Base-by-base conservation (phyloP, 768 basidiomycete genomes). In the Chalciporus sphaerocephalus region DNA sequence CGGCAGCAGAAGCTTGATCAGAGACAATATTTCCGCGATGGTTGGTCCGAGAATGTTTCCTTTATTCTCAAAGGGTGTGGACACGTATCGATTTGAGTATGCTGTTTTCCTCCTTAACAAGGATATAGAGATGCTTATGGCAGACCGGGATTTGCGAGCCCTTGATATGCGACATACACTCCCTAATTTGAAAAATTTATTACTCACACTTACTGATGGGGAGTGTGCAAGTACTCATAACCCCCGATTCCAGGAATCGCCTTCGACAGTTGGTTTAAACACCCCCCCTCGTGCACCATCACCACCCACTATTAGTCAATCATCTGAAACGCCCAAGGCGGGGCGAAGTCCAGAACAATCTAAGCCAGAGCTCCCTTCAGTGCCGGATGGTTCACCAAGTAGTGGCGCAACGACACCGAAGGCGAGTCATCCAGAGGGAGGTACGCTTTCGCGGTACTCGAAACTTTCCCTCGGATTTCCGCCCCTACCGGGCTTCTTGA, bases 11-110 rank as follows among this genome's bases (percentile, higher is more conserved):
- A 96, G 92, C 67, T 63, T 93, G 50, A 90, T 98, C 50, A 81
- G 82, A 60, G 96, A 99, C 69, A 85, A 84, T 11, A 94, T 97
- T 40, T 93, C 91, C 38, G 83, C 86, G 12, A 96, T 98, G 87
- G 85, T 92, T 47, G 96, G 96, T 3, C 93, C 93, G 8, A 73
- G 95, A 64, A 87, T 92, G 92, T 99, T 98, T 65, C 96, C 96
- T 15, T 70, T 99, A 23, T 99, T 92, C 65, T 85, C 90, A 1
- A 89, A 81, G 68, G 93, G 94, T 5, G 94, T 97, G 47, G 96
- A 98, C 62, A 87, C 86, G 34, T 98, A 97, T 68, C 78, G 96
- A 20, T 99, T 95, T 59, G 95, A 98, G 65, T 99, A 98, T 70
- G 96, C 85, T 4, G 95, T 98, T 4, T 98, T 93, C 65, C 68